Conservation (phyloP, 345 rosid genomes). For the Combretum micranthum region DNA sequence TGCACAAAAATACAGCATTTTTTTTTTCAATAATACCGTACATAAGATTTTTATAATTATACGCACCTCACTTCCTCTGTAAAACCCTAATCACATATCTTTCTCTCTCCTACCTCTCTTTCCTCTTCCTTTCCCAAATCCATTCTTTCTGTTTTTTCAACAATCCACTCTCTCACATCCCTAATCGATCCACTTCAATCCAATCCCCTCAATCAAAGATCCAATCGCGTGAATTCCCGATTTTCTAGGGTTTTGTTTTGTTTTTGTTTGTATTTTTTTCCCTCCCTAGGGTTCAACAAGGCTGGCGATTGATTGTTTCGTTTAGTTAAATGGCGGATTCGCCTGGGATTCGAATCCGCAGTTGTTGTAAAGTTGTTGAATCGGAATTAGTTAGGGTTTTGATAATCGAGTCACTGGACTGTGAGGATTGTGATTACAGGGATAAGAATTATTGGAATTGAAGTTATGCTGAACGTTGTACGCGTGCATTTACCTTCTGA, state of each 20-base stretch:
- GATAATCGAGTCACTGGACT: not conserved
- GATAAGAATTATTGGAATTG: not conserved
- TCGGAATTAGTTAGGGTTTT: slow-evolving; percentile 1
- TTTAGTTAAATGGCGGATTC: slow-evolving; percentile 17
- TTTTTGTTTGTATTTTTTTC: not conserved
- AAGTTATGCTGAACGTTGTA: slow-evolving; percentile 90
- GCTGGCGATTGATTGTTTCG: slow-evolving; percentile 6
- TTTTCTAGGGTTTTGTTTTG: not conserved
- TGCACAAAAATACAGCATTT: too few relatives aligned
- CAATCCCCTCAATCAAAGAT: not conserved
- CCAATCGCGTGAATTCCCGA: not conserved
- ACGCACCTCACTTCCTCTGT: slow-evolving; percentile 1
- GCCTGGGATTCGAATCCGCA: not conserved
- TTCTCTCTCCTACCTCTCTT: not conserved
- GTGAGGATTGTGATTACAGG: slow-evolving; percentile 6
- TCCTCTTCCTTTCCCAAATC: not conserved
- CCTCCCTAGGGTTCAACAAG: not conserved
- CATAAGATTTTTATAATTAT: not conserved
- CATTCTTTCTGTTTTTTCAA: not conserved
- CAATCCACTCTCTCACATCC: not conserved
- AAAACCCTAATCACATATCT: slow-evolving; percentile 11
- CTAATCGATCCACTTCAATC: not conserved
- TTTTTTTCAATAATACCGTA: too few relatives aligned
- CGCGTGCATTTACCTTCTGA: slow-evolving; percentile 96
- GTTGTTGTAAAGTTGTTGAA: not conserved